phyloP scores from a whole-genome alignment of 169 alveolate genomes.

The Cryptosporidium parvum region DNA sequence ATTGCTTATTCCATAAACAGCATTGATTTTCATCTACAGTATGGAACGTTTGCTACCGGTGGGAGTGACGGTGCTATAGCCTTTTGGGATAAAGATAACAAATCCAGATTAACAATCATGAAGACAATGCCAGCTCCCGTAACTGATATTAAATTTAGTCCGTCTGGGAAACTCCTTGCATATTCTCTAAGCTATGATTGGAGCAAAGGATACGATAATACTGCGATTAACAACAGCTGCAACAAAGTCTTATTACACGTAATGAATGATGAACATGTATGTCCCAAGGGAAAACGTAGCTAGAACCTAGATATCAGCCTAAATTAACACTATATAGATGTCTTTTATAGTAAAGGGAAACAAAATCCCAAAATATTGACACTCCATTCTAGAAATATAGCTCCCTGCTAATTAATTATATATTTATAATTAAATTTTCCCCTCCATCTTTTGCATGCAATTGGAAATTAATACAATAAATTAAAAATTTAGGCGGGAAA shows the following conservation, averaged over 20 bases:
- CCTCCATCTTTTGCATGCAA: neutral
- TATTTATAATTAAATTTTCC: neutral
- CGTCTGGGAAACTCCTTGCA: conserved; percentile 87
- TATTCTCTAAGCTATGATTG: conserved; percentile 87
- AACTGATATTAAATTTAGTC: conserved; percentile 86
- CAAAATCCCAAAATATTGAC: no score
- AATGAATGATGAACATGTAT: conserved; percentile 66
- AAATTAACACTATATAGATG: neutral
- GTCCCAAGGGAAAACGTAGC: conserved; percentile 70
- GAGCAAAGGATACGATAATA: conserved; percentile 82
- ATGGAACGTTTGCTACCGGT: conserved; percentile 92
- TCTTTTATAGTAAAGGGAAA: no score
- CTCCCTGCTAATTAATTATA: neutral
- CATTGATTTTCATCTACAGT: conserved; percentile 89
- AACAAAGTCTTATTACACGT: conserved; percentile 66
- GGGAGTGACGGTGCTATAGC: conserved; percentile 94
- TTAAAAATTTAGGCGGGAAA: conserved; percentile 10
- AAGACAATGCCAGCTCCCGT: conserved; percentile 84
- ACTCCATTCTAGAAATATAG: neutral
- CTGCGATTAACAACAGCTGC: conserved; percentile 69
- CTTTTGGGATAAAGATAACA: conserved; percentile 92
- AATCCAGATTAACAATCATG: conserved; percentile 88
- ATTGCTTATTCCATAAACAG: conserved; percentile 88
- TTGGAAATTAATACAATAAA: no score
- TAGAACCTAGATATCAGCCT: neutral